Percentiles rank a stretch among this genome's conserved stretches.
These are phyloP conservation scores for Clavispora carvajalis DNA, from an alignment of 805 yeast genomes.

Conservation along the genomic window DNA sequence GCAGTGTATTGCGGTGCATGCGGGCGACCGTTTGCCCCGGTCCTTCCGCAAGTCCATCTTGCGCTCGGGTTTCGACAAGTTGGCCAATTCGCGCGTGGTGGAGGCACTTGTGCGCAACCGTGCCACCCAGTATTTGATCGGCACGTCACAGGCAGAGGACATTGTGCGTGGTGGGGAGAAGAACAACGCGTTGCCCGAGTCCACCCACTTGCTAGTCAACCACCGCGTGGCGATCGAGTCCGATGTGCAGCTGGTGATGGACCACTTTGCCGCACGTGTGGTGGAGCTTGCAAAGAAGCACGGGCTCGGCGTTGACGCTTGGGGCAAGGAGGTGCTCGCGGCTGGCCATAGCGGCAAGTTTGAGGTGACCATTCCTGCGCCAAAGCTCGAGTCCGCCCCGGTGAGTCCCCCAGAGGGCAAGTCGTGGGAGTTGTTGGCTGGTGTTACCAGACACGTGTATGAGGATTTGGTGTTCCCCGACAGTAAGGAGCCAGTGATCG, in stretches of 20 bases:
- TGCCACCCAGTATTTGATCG: conserved; percentile 36
- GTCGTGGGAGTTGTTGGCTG: conserved; percentile 14
- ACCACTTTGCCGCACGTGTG: conserved; percentile 33
- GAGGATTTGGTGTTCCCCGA: conserved; percentile 20
- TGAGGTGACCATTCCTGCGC: conserved; percentile 20
- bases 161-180: conserved; percentile 69
- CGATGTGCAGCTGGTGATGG: conserved; percentile 37
- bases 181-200: conserved; percentile 73
- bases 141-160: conserved; percentile 67
- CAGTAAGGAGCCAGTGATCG: conserved; percentile 26
- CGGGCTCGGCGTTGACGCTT: conserved; percentile 43
- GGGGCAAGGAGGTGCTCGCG: conserved; percentile 19
- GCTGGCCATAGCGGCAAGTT: conserved; percentile 39
- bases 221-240: conserved; percentile 62
- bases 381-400: conserved; percentile 48
- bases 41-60: conserved; percentile 21
- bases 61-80: conserved; percentile 28
- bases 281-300: conserved; percentile 40
- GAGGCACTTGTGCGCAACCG: conserved; percentile 20
- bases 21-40: conserved; percentile 9
- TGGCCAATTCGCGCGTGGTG: conserved; percentile 31
- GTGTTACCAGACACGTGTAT: conserved; percentile 15
- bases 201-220: conserved; percentile 48
- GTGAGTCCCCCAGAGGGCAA: conserved; percentile 35
- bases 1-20: conserved; percentile 23